Percentiles rank a stretch among this genome's conserved stretches.
Evolutionary conservation across 2,329 filamentous ascomycete genomes (phyloP).

Genomic region (Stachybotrys chartarum): DNA sequence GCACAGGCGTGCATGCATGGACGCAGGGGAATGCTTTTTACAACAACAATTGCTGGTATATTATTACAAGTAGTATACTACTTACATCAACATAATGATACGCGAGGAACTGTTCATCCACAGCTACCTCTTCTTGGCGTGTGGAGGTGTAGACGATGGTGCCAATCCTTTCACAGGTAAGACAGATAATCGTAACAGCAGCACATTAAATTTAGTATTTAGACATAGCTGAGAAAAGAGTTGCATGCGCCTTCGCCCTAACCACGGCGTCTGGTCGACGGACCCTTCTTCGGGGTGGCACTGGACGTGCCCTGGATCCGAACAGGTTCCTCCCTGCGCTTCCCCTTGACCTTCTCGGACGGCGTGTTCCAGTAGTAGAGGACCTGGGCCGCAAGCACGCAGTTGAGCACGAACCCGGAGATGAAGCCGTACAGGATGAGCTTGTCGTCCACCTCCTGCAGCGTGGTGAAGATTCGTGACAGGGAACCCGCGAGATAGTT

Average conservation of each 20-base stretch:
- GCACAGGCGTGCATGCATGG: too few relatives aligned
- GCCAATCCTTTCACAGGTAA: too few relatives aligned
- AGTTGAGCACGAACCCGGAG: constrained; percentile 84
- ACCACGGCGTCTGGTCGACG: constrained; percentile 36
- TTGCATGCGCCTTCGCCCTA: constrained; percentile 11
- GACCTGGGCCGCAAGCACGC: constrained; percentile 83
- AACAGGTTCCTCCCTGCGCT: constrained; percentile 27
- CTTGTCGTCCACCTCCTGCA: constrained; percentile 96
- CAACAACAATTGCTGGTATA: too few relatives aligned
- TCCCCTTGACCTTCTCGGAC: constrained; percentile 36
- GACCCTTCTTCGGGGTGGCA: constrained; percentile 30
- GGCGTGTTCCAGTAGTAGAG: constrained; percentile 89
- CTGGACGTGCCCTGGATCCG: constrained; percentile 16
- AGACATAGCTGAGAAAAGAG: not conserved
- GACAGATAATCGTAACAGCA: too few relatives aligned
- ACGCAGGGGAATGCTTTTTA: too few relatives aligned
- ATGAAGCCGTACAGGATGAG: constrained; percentile 93
- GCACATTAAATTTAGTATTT: not conserved
- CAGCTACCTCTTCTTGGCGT: too few relatives aligned
- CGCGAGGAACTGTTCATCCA: too few relatives aligned
- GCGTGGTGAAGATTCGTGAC: constrained; percentile 91
- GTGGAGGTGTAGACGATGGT: too few relatives aligned
- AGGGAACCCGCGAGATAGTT: constrained; percentile 94
- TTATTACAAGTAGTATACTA: too few relatives aligned
- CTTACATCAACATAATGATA: too few relatives aligned